Evolutionary conservation across 768 basidiomycete species (phyloP).

Genomic region (Suillus americanus): DNA sequence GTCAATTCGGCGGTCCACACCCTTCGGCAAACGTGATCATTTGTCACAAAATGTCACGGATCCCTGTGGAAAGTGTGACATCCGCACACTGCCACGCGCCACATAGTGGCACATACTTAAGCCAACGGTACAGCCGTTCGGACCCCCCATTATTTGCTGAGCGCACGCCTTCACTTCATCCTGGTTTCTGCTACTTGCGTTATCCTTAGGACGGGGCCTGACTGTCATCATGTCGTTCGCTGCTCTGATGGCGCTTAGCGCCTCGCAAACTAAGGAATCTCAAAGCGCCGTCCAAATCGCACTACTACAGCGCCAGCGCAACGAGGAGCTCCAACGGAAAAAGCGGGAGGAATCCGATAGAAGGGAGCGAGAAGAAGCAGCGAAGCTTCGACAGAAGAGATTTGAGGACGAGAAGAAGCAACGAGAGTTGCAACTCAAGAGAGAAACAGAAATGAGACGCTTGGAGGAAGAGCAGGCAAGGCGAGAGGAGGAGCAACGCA

Average conservation of each 20-base stretch:
- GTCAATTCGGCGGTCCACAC: background rate
- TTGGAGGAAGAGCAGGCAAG: constrained; percentile 48
- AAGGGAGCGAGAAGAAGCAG: constrained; percentile 59
- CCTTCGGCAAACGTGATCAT: background rate
- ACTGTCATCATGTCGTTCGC: constrained; percentile 48
- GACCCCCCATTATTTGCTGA: background rate
- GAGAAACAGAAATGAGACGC: constrained; percentile 46
- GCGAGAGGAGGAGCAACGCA: constrained; percentile 63
- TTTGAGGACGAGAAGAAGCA: constrained; percentile 68
- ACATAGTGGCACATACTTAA: constrained; percentile 1
- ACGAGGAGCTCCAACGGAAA: constrained; percentile 56
- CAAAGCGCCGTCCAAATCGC: constrained; percentile 55
- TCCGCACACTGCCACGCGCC: background rate
- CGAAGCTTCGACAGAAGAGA: constrained; percentile 53
- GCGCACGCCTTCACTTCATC: background rate
- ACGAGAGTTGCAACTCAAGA: constrained; percentile 49
- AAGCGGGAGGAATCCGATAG: constrained; percentile 63
- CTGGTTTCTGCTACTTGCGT: background rate
- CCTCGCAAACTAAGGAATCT: constrained; percentile 59
- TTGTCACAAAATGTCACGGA: background rate
- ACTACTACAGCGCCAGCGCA: constrained; percentile 57
- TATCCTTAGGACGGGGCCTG: background rate
- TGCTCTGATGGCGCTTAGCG: constrained; percentile 67
- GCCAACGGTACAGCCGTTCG: background rate
- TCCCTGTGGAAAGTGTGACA: background rate